phyloP scores from a whole-genome alignment of 2,329 filamentous ascomycete genomes.

The Fonsecaea erecta region DNA sequence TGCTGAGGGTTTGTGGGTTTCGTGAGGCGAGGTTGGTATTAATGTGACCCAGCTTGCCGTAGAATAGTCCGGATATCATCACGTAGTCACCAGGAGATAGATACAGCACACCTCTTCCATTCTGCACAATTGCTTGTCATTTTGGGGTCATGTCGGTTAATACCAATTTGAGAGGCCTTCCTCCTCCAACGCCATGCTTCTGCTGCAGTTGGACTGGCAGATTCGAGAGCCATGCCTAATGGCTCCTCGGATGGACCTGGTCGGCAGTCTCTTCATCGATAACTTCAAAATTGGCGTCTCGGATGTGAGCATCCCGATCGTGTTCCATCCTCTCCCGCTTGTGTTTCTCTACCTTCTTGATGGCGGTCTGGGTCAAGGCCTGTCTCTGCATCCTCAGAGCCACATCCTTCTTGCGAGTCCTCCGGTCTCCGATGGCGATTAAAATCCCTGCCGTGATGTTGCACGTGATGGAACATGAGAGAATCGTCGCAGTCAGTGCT shows the following conservation, averaged over 20 bases:
- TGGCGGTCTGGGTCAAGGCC: constrained; percentile 70
- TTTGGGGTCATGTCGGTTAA: not conserved
- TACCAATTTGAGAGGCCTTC: constrained; percentile 3
- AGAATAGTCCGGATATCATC: not conserved
- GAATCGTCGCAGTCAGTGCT: constrained; percentile 78
- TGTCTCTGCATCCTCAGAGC: constrained; percentile 76
- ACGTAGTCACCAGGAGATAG: not conserved
- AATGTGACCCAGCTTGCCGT: not conserved
- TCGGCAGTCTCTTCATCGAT: constrained; percentile 33
- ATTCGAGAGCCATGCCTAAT: constrained; percentile 10
- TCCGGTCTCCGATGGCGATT: constrained; percentile 75
- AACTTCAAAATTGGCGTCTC: constrained; percentile 29
- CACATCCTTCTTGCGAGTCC: constrained; percentile 84
- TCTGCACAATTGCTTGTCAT: not conserved
- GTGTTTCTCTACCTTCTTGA: constrained; percentile 51
- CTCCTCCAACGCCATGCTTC: constrained; percentile 6
- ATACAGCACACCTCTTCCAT: not conserved
- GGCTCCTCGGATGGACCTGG: constrained; percentile 14
- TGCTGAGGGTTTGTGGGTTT: not conserved
- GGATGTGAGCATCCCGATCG: constrained; percentile 4
- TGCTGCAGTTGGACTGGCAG: not conserved
- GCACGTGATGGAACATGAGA: constrained; percentile 75
- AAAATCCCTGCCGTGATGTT: constrained; percentile 78
- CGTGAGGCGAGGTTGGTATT: not conserved
- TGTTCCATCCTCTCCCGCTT: constrained; percentile 29